Conservation (phyloP, 2,329 filamentous ascomycete genomes). For the Colletotrichum coccodes region DNA sequence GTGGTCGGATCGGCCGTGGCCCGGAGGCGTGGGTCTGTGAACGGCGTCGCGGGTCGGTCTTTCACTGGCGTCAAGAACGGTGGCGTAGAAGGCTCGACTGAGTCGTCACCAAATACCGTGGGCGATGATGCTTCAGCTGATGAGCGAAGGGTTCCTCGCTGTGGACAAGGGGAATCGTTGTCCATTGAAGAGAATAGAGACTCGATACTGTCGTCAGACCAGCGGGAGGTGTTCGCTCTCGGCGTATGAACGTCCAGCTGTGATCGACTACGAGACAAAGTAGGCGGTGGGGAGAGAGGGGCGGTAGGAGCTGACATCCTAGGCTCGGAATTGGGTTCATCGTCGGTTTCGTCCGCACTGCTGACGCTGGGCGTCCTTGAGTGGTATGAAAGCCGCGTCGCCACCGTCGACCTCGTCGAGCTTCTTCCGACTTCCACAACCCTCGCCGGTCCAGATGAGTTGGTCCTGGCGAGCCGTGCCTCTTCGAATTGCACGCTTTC, state of each 20-base stretch:
- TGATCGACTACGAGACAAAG: slow-evolving; percentile 5
- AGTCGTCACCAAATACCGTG: slow-evolving; percentile 23
- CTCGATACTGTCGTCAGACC: slow-evolving; percentile 30
- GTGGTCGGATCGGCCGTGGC: slow-evolving; percentile 16
- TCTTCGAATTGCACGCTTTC: slow-evolving; percentile 30
- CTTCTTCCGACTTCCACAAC: slow-evolving; percentile 30
- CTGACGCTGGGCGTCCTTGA: not conserved
- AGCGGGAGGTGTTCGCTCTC: slow-evolving; percentile 23
- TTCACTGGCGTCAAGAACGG: slow-evolving; percentile 17
- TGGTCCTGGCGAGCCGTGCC: slow-evolving; percentile 28
- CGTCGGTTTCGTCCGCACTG: not conserved
- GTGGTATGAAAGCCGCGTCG: slow-evolving; percentile 2
- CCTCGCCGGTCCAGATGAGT: slow-evolving; percentile 19
- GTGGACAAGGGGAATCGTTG: slow-evolving; percentile 20
- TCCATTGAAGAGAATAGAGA: slow-evolving; percentile 27
- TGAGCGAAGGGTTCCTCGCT: slow-evolving; percentile 16
- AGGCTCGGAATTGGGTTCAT: not conserved
- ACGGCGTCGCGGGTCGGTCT: slow-evolving; percentile 22
- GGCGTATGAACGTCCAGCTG: slow-evolving; percentile 3
- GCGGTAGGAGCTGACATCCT: not conserved
- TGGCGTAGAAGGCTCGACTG: slow-evolving; percentile 2
- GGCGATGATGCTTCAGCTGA: slow-evolving; percentile 23
- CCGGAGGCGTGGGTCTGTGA: slow-evolving; percentile 18
- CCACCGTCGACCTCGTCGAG: slow-evolving; percentile 18
- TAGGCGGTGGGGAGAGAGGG: slow-evolving; percentile 18